phyloP scores from a whole-genome alignment of 805 yeast genomes.

The Nakazawaea wyomingensis region DNA sequence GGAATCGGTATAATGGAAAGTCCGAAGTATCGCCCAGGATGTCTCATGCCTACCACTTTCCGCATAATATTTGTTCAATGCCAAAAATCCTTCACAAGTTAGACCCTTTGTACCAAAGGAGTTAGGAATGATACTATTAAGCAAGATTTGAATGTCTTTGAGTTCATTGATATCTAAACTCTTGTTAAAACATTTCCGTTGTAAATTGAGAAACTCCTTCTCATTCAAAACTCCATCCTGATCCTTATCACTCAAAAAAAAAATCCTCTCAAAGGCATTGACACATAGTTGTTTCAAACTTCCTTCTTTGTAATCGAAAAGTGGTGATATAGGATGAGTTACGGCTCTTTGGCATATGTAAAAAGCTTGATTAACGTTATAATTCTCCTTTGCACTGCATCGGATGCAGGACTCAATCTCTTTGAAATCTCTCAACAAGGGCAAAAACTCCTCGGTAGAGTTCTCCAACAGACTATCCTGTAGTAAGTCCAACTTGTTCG shows the following conservation, averaged over 20 bases:
- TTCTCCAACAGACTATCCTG: conserved; percentile 38
- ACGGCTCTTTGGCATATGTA: conserved; percentile 92
- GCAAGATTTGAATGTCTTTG: conserved; percentile 34
- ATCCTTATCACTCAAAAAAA: conserved; percentile 80
- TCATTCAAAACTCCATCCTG: conserved; percentile 81
- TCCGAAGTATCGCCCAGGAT: conserved; percentile 88
- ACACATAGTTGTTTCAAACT: conserved; percentile 71
- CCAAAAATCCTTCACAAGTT: conserved; percentile 68
- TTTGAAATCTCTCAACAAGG: conserved; percentile 82
- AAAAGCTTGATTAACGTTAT: conserved; percentile 86
- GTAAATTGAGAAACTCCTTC: conserved; percentile 65
- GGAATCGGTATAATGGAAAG: conserved; percentile 89
- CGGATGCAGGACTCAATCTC: conserved; percentile 91
- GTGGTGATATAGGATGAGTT: conserved; percentile 87
- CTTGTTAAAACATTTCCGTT: conserved; percentile 68
- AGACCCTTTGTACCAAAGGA: conserved; percentile 45
- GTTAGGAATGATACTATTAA: conserved; percentile 24
- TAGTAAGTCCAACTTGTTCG: conserved; percentile 63
- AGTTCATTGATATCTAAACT: conserved; percentile 41
- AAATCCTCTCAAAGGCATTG: conserved; percentile 73
- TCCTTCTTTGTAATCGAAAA: conserved; percentile 89
- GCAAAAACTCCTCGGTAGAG: conserved; percentile 73
- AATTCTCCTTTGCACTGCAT: conserved; percentile 78
- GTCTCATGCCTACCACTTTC: conserved; percentile 95
- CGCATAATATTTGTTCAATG: conserved; percentile 75